Evolutionary conservation across 140 eudicot species (phyloP).

Genomic region (Flaveria floridana): DNA sequence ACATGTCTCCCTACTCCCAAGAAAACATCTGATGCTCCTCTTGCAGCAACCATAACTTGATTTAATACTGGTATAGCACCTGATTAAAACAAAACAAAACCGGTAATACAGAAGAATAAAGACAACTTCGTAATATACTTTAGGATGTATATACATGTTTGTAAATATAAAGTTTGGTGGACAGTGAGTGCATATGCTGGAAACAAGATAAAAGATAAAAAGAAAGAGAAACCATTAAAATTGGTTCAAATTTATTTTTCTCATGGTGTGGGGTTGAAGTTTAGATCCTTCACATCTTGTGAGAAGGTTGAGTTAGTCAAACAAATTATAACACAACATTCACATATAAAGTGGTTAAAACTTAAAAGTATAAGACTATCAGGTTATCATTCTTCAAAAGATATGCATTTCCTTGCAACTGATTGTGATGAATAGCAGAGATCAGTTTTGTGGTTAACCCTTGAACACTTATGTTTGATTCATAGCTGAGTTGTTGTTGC

Average conservation of each 20-base stretch:
- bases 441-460: background rate
- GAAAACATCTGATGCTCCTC: constrained; percentile 81
- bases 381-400: background rate
- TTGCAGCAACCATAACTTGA: constrained; percentile 76
- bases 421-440: background rate
- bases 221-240: background rate
- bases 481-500: background rate
- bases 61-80: constrained; percentile 77
- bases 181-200: background rate
- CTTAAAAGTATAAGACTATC: background rate
- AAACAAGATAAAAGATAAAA: background rate
- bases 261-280: background rate
- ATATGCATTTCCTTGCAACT: background rate
- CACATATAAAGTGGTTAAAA: background rate
- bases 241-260: too few species aligned
- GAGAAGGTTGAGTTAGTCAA: background rate
- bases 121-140: background rate
- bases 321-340: background rate
- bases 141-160: background rate
- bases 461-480: background rate
- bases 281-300: background rate
- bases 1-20: constrained; percentile 80
- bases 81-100: constrained; percentile 19
- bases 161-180: background rate
- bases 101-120: background rate